A percentile compares a stretch with the other conserved stretches of the same genome.
These are phyloP conservation scores for Simmondsia chinensis DNA, from an alignment of 148 eudicot genomes.

Conservation along the genomic window DNA sequence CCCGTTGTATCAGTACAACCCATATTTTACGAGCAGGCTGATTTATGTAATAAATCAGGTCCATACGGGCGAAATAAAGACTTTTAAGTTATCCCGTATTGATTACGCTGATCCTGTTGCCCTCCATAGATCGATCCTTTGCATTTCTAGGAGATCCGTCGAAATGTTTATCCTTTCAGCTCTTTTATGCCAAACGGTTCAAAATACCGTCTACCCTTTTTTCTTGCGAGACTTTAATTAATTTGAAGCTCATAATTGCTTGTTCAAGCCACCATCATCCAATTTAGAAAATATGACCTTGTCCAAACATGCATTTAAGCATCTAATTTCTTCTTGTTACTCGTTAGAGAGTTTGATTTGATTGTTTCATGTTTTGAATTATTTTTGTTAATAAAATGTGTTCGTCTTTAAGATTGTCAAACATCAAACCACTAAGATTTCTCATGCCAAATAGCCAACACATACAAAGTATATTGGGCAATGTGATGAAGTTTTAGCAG, in stretches of 20 bases:
- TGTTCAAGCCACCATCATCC: conserved; percentile 35
- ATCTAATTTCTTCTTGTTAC: conserved; percentile 44
- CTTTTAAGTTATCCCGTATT: conserved; percentile 72
- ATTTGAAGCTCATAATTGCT: conserved; percentile 72
- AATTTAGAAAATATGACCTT: conserved; percentile 82
- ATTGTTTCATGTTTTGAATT: too few relatives aligned
- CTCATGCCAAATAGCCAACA: too few relatives aligned
- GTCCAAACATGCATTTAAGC: conserved; percentile 61
- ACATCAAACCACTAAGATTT: too few relatives aligned
- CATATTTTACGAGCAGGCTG: conserved; percentile 39
- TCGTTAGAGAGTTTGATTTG: conserved; percentile 67
- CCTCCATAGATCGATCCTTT: conserved; percentile 75
- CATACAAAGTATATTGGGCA: too few relatives aligned
- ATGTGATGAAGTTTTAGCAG: too few relatives aligned
- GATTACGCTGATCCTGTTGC: too few relatives aligned
- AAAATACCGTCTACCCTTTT: conserved; percentile 64
- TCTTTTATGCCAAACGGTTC: conserved; percentile 79
- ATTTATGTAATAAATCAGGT: conserved; percentile 63
- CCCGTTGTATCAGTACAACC: conserved; percentile 46
- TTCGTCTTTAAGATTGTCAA: too few relatives aligned
- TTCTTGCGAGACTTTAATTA: conserved; percentile 41
- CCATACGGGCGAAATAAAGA: conserved; percentile 53
- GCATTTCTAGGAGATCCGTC: conserved; percentile 49
- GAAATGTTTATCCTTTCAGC: conserved; percentile 65
- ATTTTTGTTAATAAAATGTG: too few relatives aligned